These are phyloP conservation scores for Eimeria sp. DNA, from an alignment of 169 alveolate species.

Conservation along the genomic window DNA sequence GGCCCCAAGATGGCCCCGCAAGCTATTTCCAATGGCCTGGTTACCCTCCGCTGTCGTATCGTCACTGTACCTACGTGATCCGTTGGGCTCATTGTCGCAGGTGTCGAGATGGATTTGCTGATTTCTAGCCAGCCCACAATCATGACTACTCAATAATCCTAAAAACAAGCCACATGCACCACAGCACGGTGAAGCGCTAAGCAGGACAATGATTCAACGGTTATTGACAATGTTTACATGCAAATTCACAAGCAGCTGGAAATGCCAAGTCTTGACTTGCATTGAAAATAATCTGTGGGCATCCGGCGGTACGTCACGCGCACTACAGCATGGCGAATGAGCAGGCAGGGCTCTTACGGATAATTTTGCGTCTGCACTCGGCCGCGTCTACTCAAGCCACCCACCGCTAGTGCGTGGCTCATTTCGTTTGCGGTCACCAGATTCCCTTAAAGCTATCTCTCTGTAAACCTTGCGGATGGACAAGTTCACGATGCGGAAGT, in stretches of 20 bases:
- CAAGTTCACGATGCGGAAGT: slow-evolving; percentile 78
- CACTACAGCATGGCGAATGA: neutral
- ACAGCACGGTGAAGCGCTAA: neutral
- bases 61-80: slow-evolving; percentile 19
- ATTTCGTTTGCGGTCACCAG: slow-evolving; percentile 52
- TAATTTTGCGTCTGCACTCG: slow-evolving; percentile 28
- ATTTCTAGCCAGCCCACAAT: neutral
- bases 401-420: slow-evolving; percentile 80
- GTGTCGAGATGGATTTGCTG: neutral
- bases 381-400: slow-evolving; percentile 69
- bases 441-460: slow-evolving; percentile 74
- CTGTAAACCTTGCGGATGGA: slow-evolving; percentile 82
- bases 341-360: slow-evolving; percentile 56
- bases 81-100: slow-evolving; percentile 14
- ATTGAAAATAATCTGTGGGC: neutral
- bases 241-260: neutral
- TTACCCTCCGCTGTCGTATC: neutral
- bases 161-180: neutral
- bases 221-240: neutral
- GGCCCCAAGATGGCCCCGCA: neutral
- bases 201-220: neutral
- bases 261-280: neutral
- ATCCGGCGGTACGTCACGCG: neutral
- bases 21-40: neutral
- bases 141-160: neutral